Conservation (phyloP, 176 grass and related monocot genomes). For the Secale cereale region DNA sequence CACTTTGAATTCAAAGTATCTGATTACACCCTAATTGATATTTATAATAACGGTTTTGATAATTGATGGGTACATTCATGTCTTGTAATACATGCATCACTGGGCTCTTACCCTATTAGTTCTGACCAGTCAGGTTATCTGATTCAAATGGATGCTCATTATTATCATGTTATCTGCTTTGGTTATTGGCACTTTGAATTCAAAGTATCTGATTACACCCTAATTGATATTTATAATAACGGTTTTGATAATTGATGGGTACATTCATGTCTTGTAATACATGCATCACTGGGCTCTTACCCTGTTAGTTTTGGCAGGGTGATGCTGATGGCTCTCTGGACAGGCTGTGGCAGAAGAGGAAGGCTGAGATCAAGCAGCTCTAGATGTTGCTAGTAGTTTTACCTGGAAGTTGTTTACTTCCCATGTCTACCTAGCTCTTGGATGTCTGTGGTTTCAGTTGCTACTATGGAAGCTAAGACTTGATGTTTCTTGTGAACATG, state of each 20-base stretch:
- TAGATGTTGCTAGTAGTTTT: constrained; percentile 42
- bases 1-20: background rate
- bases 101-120: background rate
- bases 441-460: constrained; percentile 25
- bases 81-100: too few species aligned
- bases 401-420: constrained; percentile 22
- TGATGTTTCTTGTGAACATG: background rate
- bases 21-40: background rate
- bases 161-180: too few species aligned
- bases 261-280: too few species aligned
- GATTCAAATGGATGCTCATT: too few species aligned
- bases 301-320: constrained; percentile 32
- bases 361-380: constrained; percentile 64
- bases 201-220: background rate
- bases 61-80: too few species aligned
- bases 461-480: constrained; percentile 18
- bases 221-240: background rate
- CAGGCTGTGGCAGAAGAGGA: constrained; percentile 85
- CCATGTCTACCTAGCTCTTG: constrained; percentile 6
- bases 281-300: background rate
- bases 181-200: background rate
- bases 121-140: too few species aligned
- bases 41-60: too few species aligned
- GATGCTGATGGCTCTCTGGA: constrained; percentile 76
- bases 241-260: too few species aligned